Base-by-base conservation (phyloP, 139 green algal genomes). In the Limnomonas spitsbergensis region DNA sequence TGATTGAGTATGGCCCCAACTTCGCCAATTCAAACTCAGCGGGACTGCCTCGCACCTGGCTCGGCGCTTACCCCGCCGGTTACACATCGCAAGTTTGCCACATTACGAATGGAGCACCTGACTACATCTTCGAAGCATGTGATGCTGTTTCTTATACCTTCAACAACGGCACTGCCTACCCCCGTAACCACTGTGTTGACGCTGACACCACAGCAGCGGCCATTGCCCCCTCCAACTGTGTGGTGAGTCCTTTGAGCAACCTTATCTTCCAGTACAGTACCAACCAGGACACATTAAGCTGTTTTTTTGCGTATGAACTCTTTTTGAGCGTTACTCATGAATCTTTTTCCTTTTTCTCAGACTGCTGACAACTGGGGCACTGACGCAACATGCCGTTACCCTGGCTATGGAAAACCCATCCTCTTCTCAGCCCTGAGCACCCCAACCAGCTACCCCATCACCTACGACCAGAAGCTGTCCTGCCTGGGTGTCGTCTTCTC, bases 321-420 rank as follows among this genome's bases (percentile, higher is more conserved):
- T n/a, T n/a, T n/a, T n/a, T n/a, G n/a, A n/a, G n/a, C n/a, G n/a
- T n/a, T n/a, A n/a, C n/a, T n/a, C n/a, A n/a, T n/a, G n/a, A n/a
- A n/a, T n/a, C n/a, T n/a, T n/a, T n/a, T n/a, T n/a, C n/a, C n/a
- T n/a, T n/a, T n/a, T n/a, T 70, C 29, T 7, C 39, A 67, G 70
- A 77, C 70, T 38, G 70, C 70, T 6, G 70, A 77, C n/a, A 66
- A 61, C 39, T 77, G 70, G 70, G 70, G 70, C 4, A 77, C 38
- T 66, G 70, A 77, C 29, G 27, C 26, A 26, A 39, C 14, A 7
- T 77, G 70, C 40, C 4, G 6, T 3, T 61, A 39, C 39, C 70
- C 70, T 24, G 70, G 70, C 40, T 77, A 67, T 27, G 68, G 68
- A n/a, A 4, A 6, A n/a, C 34, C 34, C 36, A 42, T 26, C 35